phyloP scores from a whole-genome alignment of 495 filamentous ascomycete genomes.

The Aspergillus asperescens region DNA sequence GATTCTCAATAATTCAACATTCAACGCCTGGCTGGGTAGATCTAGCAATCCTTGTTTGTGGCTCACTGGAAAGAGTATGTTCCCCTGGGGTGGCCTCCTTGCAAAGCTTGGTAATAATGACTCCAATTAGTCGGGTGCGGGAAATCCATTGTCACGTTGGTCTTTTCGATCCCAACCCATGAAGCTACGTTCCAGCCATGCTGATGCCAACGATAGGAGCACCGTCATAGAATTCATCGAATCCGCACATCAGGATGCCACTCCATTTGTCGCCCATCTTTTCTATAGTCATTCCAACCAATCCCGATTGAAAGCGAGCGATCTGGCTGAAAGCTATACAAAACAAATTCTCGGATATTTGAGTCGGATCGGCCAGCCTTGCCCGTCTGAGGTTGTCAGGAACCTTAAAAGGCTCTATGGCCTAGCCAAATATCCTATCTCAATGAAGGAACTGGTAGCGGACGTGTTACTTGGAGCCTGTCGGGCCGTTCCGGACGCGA shows the following conservation, averaged over 20 bases:
- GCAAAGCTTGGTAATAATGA: neutral
- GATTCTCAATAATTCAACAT: constrained; percentile 38
- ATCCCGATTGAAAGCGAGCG: neutral
- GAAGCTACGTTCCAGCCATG: neutral
- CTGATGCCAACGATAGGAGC: neutral
- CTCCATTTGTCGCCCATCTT: neutral
- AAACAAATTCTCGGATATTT: neutral
- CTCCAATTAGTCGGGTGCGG: constrained; percentile 22
- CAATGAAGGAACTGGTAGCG: neutral
- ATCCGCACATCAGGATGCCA: neutral
- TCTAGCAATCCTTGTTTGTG: constrained; percentile 17
- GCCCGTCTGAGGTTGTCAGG: neutral
- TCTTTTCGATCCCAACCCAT: too few species aligned
- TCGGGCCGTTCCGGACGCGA: neutral
- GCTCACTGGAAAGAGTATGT: constrained; percentile 26
- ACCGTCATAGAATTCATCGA: neutral
- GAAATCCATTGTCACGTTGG: constrained; percentile 26
- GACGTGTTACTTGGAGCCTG: neutral
- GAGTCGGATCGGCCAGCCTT: neutral
- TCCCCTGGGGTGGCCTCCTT: neutral
- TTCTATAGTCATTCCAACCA: neutral
- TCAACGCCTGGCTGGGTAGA: constrained; percentile 39
- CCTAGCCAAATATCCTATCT: neutral
- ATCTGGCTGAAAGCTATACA: constrained; percentile 1
- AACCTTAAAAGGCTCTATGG: neutral